Evolutionary conservation across 139 green algal species (phyloP), one percentile per base, ranked within the genome.

Genomic region (Picochlorum costavermella): DNA sequence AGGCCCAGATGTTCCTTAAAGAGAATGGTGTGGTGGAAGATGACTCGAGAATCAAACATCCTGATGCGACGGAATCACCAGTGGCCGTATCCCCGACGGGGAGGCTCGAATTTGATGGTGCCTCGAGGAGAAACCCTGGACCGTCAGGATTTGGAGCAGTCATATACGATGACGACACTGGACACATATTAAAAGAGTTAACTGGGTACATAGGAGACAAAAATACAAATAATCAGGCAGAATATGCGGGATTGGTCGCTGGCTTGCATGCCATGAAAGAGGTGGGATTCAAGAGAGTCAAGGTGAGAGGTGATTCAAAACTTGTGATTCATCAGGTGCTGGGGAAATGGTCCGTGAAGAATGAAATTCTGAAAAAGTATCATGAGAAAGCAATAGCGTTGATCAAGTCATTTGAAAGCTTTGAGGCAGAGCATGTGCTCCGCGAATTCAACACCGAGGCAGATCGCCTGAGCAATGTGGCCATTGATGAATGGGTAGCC

Each of bases 171-270:
- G 55, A 64, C 3, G 46, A 23, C 3, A 56, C 20, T 6, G 46
- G 49, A 1, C 17, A 6, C 17, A 65, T 81, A 62, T 57, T 81
- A 53, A 2, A 44, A 16, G 58, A 61, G 5, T 12, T 75, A 5
- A 69, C 46, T 26, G 43, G 50, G 2, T 69, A 72, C 56, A 64
- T 79, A 30, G 73, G 63, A 1, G 56, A 70, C 50, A 17, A 2
- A 4, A 44, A 48, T 29, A 85, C 79, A n/a, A 84, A 81, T 63
- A 85, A 85, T 68, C 59, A 77, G 33, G 79, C 79, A 9, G 79
- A 85, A 61, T 85, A 81, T 28, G 58, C 44, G 2, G 79, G 65
- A 13, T 60, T 85, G 9, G 60, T 84, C 3, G 59, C 58, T n/a
- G 79, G 79, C 16, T 31, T 85, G 23, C 29, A 74, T 36, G 79